Base-by-base conservation (phyloP, 1,139 yeast species). In the Scheffersomyces stambukii region DNA sequence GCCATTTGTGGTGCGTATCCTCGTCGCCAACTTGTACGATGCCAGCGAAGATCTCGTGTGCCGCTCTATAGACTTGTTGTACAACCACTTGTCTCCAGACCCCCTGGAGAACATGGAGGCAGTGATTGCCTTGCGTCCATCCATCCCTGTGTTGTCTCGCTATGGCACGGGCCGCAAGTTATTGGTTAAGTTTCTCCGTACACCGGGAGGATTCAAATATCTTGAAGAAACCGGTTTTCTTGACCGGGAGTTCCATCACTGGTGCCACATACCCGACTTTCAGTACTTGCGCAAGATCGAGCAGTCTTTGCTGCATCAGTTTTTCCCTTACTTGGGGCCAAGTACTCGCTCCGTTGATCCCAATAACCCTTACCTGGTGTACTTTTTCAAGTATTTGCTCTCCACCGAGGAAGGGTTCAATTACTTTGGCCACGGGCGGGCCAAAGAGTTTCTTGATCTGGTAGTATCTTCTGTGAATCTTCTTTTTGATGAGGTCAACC, bases 331-430 rank as follows among this genome's bases (percentile, higher is more conserved):
- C 29, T 21, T 40, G 7, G 16, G 23, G 11, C 37, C 3, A 16
- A 24, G 27, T 30, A 8, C 43, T 17, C 26, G 64, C n/a, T 86
- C 89, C 2, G n/a, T n/a, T n/a, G n/a, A n/a, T n/a, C n/a, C n/a
- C n/a, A n/a, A n/a, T n/a, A n/a, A n/a, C n/a, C n/a, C n/a, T n/a
- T n/a, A n/a, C n/a, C n/a, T n/a, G n/a, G 59, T 75, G 9, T 86
- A 85, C 48, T 84, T 89, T 45, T 85, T 85, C 52, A 85, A 86
- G 25, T 83, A 81, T 43, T 59, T 89, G 27, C 80, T 88, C 1
- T 73, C 81, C 30, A 85, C 96, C 0, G 84, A 77, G 36, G 93
- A 84, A 37, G 97, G 97, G 0, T 67, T 84, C 29, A 43, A 43
- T 17, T 64, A 50, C 35, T 60, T 65, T 41, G 50, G 52, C 18